Percentiles rank a stretch among this genome's conserved stretches.
phyloP scores from a whole-genome alignment of 345 rosid genomes.

The Eucalyptus cloeziana region DNA sequence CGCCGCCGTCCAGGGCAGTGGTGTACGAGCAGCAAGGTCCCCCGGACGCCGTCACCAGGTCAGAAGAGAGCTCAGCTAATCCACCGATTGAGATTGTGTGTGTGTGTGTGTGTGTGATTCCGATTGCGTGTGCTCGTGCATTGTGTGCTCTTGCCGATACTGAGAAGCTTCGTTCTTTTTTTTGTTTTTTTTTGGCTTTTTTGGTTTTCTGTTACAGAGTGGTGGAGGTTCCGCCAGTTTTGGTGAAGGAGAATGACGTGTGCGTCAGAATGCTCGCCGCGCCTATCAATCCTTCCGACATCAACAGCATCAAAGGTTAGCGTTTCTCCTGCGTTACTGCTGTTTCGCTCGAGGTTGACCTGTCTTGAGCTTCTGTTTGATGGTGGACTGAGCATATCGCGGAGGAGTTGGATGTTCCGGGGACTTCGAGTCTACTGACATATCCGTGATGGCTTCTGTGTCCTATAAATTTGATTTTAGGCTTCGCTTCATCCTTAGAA shows the following conservation, averaged over 20 bases:
- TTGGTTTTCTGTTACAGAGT: conserved; percentile 16
- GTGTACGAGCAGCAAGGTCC: conserved; percentile 78
- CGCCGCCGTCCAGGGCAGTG: conserved; percentile 79
- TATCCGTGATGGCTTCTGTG: background rate
- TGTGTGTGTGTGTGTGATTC: background rate
- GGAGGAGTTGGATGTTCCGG: background rate
- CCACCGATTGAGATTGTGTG: background rate
- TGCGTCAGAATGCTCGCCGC: conserved; percentile 88
- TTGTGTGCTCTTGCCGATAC: background rate
- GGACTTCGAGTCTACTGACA: background rate
- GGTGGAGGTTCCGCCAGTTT: conserved; percentile 57
- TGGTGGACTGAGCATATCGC: background rate
- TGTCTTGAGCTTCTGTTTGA: background rate
- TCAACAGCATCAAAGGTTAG: conserved; percentile 78
- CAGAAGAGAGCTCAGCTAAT: background rate
- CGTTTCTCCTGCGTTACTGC: background rate
- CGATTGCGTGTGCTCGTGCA: background rate
- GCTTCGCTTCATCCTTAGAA: background rate
- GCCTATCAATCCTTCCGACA: conserved; percentile 90
- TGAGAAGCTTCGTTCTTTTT: background rate
- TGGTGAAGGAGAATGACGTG: conserved; percentile 61
- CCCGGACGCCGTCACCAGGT: conserved; percentile 81
- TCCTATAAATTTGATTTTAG: background rate
- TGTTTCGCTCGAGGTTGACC: background rate
- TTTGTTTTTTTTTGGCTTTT: background rate